Conservation (phyloP, 805 yeast species). For the Ogataea chonburiensis region DNA sequence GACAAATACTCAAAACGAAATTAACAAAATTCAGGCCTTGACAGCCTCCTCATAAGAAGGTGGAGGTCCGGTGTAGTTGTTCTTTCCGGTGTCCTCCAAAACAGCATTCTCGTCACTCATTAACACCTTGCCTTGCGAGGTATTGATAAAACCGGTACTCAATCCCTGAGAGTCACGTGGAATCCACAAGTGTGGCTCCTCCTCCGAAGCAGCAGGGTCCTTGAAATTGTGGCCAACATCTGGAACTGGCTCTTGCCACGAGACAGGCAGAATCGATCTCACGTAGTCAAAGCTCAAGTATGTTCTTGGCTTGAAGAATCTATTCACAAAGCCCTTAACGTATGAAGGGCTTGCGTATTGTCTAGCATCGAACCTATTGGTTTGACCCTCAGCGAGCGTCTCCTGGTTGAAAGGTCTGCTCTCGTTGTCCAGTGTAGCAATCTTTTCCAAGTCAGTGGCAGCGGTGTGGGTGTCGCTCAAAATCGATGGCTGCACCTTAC, state of each 20-base stretch:
- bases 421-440: conserved; percentile 22
- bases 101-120: conserved; percentile 58
- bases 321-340: conserved; percentile 18
- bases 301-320: conserved; percentile 45
- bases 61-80: conserved; percentile 60
- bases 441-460: conserved; percentile 20
- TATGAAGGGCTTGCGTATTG: conserved; percentile 12
- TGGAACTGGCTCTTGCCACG: conserved; percentile 22
- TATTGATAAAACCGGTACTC: conserved; percentile 54
- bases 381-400: conserved; percentile 7
- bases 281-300: conserved; percentile 41
- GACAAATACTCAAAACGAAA: conserved; percentile 28
- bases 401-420: conserved; percentile 26
- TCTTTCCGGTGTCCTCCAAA: conserved; percentile 56
- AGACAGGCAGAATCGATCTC: conserved; percentile 42
- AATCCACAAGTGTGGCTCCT: conserved; percentile 67
- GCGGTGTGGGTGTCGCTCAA: conserved; percentile 20
- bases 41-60: conserved; percentile 62
- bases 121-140: conserved; percentile 53
- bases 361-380: conserved; percentile 7
- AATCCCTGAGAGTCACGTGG: conserved; percentile 68
- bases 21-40: conserved; percentile 8
- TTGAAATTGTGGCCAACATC: conserved; percentile 35
- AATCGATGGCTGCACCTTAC: conserved; percentile 14
- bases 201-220: conserved; percentile 57